Evolutionary conservation across 805 yeast genomes (phyloP).

Genomic region (Wickerhamiella musiphila): DNA sequence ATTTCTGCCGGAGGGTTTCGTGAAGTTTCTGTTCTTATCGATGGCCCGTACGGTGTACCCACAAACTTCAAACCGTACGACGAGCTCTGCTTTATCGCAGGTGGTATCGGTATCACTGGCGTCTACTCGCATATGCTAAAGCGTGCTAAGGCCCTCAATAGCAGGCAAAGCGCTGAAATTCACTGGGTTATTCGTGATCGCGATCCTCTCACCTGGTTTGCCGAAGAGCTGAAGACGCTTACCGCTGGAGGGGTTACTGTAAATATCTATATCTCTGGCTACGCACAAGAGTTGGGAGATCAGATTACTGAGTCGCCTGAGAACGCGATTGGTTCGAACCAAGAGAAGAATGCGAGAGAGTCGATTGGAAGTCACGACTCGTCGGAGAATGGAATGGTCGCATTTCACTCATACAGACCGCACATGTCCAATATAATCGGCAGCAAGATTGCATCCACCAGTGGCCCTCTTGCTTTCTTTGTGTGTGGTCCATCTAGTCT

Average conservation of each 20-base stretch:
- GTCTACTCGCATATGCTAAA: slow-evolving; percentile 27
- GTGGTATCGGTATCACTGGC: slow-evolving; percentile 63
- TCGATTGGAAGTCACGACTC: neutral
- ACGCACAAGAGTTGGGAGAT: neutral
- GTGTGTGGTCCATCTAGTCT: slow-evolving; percentile 9
- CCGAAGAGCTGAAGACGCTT: slow-evolving; percentile 24
- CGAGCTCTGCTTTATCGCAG: slow-evolving; percentile 44
- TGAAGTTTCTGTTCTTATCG: slow-evolving; percentile 24
- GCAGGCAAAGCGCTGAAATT: slow-evolving; percentile 16
- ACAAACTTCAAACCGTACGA: slow-evolving; percentile 33
- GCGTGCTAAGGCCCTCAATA: slow-evolving; percentile 12
- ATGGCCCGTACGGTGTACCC: slow-evolving; percentile 56
- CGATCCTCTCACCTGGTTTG: slow-evolving; percentile 33
- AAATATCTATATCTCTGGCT: slow-evolving; percentile 4
- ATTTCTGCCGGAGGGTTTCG: too few relatives aligned
- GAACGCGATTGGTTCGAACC: neutral
- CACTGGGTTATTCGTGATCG: slow-evolving; percentile 51
- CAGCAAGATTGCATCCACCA: slow-evolving; percentile 1
- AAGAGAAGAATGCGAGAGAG: neutral
- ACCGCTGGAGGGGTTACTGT: slow-evolving; percentile 6
- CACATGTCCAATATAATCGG: slow-evolving; percentile 1
- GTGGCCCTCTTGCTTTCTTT: slow-evolving; percentile 8
- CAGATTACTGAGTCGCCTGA: neutral
- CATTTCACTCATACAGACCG: neutral
- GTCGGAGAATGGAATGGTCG: neutral